Conservation (phyloP, 2,329 filamentous ascomycete species). For the Dothidotthia symphoricarpi region DNA sequence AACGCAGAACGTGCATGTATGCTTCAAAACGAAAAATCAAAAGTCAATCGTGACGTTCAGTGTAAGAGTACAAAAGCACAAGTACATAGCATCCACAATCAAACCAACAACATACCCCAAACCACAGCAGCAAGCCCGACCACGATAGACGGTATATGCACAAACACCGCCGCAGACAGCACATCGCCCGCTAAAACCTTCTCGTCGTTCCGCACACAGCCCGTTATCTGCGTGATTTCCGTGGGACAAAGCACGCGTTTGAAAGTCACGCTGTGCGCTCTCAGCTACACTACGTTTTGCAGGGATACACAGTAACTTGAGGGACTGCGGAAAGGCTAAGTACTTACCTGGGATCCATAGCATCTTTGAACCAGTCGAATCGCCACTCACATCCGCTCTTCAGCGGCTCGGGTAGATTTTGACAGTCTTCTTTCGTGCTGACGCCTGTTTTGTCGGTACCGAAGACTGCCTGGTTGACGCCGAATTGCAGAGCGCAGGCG, state of each 20-base stretch:
- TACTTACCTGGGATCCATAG: conserved; percentile 34
- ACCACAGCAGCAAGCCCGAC: too few species aligned
- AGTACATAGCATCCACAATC: too few species aligned
- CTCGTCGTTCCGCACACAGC: conserved; percentile 37
- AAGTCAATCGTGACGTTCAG: too few species aligned
- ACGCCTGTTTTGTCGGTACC: conserved; percentile 32
- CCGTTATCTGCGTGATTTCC: conserved; percentile 36
- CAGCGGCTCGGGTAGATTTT: conserved; percentile 33
- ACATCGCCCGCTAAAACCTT: too few species aligned
- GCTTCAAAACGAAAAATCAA: too few species aligned
- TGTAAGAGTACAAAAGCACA: too few species aligned
- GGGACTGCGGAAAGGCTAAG: neutral
- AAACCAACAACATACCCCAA: too few species aligned
- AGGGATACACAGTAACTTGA: neutral
- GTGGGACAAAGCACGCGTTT: conserved; percentile 37
- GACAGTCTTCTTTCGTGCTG: conserved; percentile 30
- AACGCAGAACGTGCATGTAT: too few species aligned
- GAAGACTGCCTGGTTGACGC: conserved; percentile 35
- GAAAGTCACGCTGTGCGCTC: conserved; percentile 36
- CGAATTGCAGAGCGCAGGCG: conserved; percentile 35
- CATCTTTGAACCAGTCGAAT: conserved; percentile 40
- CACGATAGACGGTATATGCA: too few species aligned
- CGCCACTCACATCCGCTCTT: conserved; percentile 33
- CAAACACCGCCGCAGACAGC: too few species aligned
- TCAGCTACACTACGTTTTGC: conserved; percentile 18